Percentiles rank a stretch among this genome's conserved stretches.
These are phyloP conservation scores for Amanita thiersii DNA, from an alignment of 768 basidiomycete species.

Conservation along the genomic window DNA sequence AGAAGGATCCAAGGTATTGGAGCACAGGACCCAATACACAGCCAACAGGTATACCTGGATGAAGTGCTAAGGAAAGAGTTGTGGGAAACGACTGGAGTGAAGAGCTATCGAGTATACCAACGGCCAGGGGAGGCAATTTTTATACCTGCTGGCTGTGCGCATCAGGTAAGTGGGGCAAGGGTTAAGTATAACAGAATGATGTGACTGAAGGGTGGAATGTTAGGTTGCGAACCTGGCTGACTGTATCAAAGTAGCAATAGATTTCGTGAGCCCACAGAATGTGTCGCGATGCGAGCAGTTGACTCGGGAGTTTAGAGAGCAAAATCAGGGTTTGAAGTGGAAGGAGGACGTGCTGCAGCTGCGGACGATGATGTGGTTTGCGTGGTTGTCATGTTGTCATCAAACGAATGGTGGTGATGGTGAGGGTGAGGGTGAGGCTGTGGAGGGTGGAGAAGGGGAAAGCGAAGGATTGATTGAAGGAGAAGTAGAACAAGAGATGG, in stretches of 20 bases:
- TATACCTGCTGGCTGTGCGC: slow-evolving; percentile 90
- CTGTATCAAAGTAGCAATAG: slow-evolving; percentile 91
- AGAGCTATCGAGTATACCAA: slow-evolving; percentile 82
- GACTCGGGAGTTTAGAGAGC: slow-evolving; percentile 82
- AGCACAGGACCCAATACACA: slow-evolving; percentile 77
- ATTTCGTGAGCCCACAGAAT: slow-evolving; percentile 94
- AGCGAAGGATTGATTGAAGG: neutral
- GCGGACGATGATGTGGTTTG: slow-evolving; percentile 90
- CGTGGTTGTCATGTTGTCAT: slow-evolving; percentile 65
- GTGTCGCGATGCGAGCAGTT: slow-evolving; percentile 78
- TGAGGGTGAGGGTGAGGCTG: neutral
- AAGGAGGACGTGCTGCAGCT: slow-evolving; percentile 92
- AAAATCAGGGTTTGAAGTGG: slow-evolving; percentile 85
- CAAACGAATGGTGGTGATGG: slow-evolving; percentile 15
- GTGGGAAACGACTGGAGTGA: slow-evolving; percentile 58
- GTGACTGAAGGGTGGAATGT: neutral
- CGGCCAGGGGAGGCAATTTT: slow-evolving; percentile 89
- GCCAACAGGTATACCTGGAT: slow-evolving; percentile 84
- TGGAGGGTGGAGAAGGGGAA: neutral
- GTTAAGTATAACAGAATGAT: neutral
- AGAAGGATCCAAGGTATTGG: slow-evolving; percentile 38
- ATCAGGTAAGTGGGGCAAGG: slow-evolving; percentile 52
- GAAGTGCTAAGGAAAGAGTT: slow-evolving; percentile 57
- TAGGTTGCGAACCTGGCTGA: slow-evolving; percentile 92
- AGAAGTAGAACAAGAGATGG: no score